Conservation (phyloP, 345 rosid species). For the Bruguiera parviflora region DNA sequence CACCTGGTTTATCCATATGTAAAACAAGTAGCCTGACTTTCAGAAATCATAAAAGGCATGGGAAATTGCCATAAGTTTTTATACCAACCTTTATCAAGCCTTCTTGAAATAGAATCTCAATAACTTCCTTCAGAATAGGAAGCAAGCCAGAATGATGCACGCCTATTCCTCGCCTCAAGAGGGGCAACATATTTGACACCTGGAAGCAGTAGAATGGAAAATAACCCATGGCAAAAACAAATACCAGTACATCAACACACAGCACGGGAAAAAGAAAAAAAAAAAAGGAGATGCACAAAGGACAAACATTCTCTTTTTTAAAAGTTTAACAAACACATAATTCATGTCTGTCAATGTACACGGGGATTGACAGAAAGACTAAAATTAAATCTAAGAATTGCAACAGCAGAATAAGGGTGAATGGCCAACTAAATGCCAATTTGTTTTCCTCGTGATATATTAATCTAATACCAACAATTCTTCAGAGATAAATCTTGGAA, state of each 20-base stretch:
- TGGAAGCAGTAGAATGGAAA: slow-evolving; percentile 21
- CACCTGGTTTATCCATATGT: no score
- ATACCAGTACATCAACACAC: neutral
- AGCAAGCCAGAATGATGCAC: slow-evolving; percentile 99
- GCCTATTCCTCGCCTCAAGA: slow-evolving; percentile 94
- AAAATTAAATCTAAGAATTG: no score
- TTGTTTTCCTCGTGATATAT: no score
- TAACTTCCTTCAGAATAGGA: slow-evolving; percentile 97
- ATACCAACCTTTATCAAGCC: slow-evolving; percentile 81
- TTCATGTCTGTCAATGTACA: neutral
- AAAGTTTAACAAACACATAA: neutral
- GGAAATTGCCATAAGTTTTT: no score
- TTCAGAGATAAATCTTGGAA: no score
- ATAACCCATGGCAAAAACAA: neutral
- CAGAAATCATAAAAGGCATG: no score
- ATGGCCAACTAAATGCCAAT: no score
- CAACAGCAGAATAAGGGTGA: no score
- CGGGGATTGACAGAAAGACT: neutral
- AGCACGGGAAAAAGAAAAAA: neutral
- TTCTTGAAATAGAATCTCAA: slow-evolving; percentile 95
- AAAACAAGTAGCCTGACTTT: no score
- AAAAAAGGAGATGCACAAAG: neutral
- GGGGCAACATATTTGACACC: slow-evolving; percentile 93
- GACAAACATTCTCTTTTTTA: neutral
- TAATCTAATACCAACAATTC: no score